Conservation (phyloP, 2,329 filamentous ascomycete species). For the Pyrenochaeta sp. region DNA sequence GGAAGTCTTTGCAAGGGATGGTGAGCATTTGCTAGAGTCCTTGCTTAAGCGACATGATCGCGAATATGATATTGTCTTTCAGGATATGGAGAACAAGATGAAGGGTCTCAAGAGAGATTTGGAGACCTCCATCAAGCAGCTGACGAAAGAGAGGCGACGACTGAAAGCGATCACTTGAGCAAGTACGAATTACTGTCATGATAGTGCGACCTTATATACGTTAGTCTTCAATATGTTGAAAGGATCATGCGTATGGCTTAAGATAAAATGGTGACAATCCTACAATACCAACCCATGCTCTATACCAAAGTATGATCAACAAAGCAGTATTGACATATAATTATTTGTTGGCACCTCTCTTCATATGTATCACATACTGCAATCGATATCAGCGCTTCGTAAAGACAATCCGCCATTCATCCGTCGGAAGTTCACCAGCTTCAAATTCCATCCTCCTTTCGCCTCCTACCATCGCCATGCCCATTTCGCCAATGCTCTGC, state of each 20-base stretch:
- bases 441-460: not conserved
- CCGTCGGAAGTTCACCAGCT: not conserved
- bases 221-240: too few relatives aligned
- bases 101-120: conserved; percentile 25
- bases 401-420: not conserved
- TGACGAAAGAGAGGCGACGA: conserved; percentile 17
- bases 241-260: too few relatives aligned
- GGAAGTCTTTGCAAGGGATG: conserved; percentile 55
- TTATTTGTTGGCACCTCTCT: too few relatives aligned
- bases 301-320: too few relatives aligned
- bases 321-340: too few relatives aligned
- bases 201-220: too few relatives aligned
- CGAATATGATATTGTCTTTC: conserved; percentile 42
- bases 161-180: not conserved
- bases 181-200: not conserved
- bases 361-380: too few relatives aligned
- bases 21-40: conserved; percentile 53
- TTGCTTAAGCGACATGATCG: conserved; percentile 52
- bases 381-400: not conserved
- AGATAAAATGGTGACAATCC: too few relatives aligned
- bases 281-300: too few relatives aligned
- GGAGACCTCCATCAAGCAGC: conserved; percentile 11
- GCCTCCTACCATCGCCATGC: not conserved
- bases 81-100: conserved; percentile 34
- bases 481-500: not conserved